phyloP scores from a whole-genome alignment of 2,329 filamentous ascomycete species.

The Epichloe hybrida region DNA sequence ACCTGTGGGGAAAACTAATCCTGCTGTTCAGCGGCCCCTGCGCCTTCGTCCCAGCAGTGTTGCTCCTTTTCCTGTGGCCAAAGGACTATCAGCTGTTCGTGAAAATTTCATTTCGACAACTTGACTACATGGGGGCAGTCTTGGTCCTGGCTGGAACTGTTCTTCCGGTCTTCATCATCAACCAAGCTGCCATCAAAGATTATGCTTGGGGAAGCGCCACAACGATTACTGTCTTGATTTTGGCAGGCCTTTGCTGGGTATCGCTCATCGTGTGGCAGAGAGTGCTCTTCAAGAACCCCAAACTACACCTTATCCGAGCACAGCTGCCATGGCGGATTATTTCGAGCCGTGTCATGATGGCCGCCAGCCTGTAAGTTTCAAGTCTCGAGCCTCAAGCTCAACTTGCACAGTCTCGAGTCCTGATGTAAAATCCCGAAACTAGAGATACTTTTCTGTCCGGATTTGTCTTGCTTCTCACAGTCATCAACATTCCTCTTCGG shows the following conservation, averaged over 20 bases:
- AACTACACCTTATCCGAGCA: conserved; percentile 7
- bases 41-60: conserved; percentile 27
- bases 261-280: conserved; percentile 10
- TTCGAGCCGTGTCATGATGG: conserved; percentile 10
- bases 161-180: conserved; percentile 13
- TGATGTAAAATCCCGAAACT: background rate
- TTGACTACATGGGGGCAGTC: conserved; percentile 39
- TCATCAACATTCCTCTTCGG: conserved; percentile 13
- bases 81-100: conserved; percentile 23
- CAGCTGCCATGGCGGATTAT: conserved; percentile 10
- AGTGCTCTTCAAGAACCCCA: conserved; percentile 4
- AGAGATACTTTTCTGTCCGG: conserved; percentile 10
- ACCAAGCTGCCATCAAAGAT: conserved; percentile 10
- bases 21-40: conserved; percentile 30
- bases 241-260: conserved; percentile 9
- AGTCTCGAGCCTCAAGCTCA: too few relatives aligned
- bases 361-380: conserved; percentile 5
- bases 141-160: conserved; percentile 10
- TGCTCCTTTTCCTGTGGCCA: conserved; percentile 39
- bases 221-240: conserved; percentile 9
- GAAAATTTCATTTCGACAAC: conserved; percentile 29
- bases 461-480: conserved; percentile 10
- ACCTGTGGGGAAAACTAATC: background rate
- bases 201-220: conserved; percentile 10
- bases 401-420: too few relatives aligned